A percentile compares a stretch with the other conserved stretches of the same genome.
Conservation (phyloP, 179 eudicot species). For the Gypsophila paniculata region DNA sequence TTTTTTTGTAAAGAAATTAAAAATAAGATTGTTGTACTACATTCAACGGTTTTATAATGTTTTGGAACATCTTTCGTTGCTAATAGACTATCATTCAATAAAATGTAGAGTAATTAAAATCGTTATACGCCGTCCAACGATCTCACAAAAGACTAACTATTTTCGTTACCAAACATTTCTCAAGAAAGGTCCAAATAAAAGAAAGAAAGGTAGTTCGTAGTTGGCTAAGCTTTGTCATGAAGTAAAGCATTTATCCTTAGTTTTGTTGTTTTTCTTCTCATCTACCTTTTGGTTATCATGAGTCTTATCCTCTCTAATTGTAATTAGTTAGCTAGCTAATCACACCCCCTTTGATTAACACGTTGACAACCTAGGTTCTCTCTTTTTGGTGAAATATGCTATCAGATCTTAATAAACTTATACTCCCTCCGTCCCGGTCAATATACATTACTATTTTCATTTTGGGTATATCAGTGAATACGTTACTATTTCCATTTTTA, state of each 20-base stretch:
- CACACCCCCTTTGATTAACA: conserved; percentile 1
- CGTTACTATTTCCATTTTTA: no score
- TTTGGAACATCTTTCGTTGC: no score
- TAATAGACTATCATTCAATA: no score
- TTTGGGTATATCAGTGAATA: no score
- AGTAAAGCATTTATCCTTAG: conserved; percentile 27
- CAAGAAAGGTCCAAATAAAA: conserved; percentile 27
- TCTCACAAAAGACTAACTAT: no score
- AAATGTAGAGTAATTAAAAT: no score
- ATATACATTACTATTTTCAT: no score
- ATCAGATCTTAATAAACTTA: conserved; percentile 16
- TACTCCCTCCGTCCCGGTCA: no score
- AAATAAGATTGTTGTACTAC: no score
- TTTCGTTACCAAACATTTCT: conserved; percentile 17
- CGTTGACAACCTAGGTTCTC: conserved; percentile 16
- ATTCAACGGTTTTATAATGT: no score
- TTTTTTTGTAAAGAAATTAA: no score
- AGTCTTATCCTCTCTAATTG: conserved; percentile 4
- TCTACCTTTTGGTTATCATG: conserved; percentile 7
- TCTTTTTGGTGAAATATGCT: conserved; percentile 15
- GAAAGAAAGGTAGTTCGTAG: conserved; percentile 37
- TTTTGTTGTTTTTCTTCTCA: conserved; percentile 5
- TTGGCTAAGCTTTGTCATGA: conserved; percentile 45
- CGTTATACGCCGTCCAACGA: no score
- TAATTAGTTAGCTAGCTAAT: conserved; percentile 10